Percentiles rank a stretch among this genome's conserved stretches.
phyloP scores from a whole-genome alignment of 495 filamentous ascomycete genomes.

The Podospora anserina region DNA sequence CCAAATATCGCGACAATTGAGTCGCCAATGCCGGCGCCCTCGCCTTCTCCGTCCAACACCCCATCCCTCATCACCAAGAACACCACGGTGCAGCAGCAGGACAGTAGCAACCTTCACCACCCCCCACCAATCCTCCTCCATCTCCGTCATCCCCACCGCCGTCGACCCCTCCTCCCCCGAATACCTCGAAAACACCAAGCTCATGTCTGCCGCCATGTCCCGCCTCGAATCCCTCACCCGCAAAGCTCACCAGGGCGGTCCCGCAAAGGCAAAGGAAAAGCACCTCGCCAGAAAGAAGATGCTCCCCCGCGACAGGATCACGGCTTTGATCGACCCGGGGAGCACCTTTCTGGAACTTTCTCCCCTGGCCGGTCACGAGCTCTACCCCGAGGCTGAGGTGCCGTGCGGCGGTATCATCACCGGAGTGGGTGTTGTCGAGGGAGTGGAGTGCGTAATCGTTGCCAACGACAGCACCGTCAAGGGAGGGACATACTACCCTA shows the following conservation, averaged over 20 bases:
- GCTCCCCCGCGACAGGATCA: slow-evolving; percentile 86
- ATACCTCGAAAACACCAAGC: slow-evolving; percentile 74
- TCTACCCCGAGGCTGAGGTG: slow-evolving; percentile 74
- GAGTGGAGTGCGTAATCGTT: slow-evolving; percentile 89
- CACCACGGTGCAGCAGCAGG: slow-evolving; percentile 25
- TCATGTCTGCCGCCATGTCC: slow-evolving; percentile 70
- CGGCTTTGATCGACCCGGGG: slow-evolving; percentile 82
- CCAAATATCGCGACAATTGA: slow-evolving; percentile 41
- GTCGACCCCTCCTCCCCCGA: slow-evolving; percentile 75
- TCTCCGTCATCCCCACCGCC: slow-evolving; percentile 72
- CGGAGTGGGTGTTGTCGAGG: slow-evolving; percentile 84
- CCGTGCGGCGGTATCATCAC: slow-evolving; percentile 87
- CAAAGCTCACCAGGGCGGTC: slow-evolving; percentile 69
- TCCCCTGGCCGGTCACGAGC: slow-evolving; percentile 75
- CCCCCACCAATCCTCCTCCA: slow-evolving; percentile 65
- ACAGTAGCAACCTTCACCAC: slow-evolving; percentile 59
- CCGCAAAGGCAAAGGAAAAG: slow-evolving; percentile 82
- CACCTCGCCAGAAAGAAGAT: slow-evolving; percentile 88
- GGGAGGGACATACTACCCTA: slow-evolving; percentile 97
- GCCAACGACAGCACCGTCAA: slow-evolving; percentile 98
- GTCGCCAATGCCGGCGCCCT: slow-evolving; percentile 32
- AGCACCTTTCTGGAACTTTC: slow-evolving; percentile 91
- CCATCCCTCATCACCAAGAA: slow-evolving; percentile 13
- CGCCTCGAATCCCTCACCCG: slow-evolving; percentile 65
- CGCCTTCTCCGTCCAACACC: slow-evolving; percentile 10